Conservation (phyloP, 2,329 filamentous ascomycete species). For the Daldinia eschscholtzii region DNA sequence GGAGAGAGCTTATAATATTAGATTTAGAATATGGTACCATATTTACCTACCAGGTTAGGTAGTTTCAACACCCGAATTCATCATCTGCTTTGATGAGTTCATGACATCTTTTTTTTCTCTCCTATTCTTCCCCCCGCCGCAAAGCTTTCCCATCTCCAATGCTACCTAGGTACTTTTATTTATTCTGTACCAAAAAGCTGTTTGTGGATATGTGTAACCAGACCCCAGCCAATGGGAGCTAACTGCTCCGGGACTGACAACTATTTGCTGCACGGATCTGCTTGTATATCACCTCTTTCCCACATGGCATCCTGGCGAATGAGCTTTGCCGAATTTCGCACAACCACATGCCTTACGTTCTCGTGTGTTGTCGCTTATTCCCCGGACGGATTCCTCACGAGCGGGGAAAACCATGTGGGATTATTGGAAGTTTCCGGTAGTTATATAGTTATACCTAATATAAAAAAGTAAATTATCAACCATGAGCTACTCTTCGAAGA, state of each 20-base stretch:
- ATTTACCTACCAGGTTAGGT: not conserved
- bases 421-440: not conserved
- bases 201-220: conserved; percentile 23
- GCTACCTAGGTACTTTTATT: conserved; percentile 8
- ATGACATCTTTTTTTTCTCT: conserved; percentile 14
- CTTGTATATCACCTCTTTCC: conserved; percentile 26
- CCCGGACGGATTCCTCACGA: conserved; percentile 19
- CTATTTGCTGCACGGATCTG: conserved; percentile 19
- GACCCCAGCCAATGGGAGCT: conserved; percentile 29
- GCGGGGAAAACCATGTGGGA: conserved; percentile 37
- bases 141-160: conserved; percentile 24
- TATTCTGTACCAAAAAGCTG: conserved; percentile 14
- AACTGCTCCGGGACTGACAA: conserved; percentile 13
- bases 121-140: conserved; percentile 11
- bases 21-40: conserved; percentile 19
- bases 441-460: too few relatives aligned
- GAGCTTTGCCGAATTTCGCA: conserved; percentile 29
- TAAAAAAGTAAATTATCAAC: not conserved
- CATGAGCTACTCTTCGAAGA: not conserved
- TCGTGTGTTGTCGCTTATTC: conserved; percentile 33
- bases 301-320: conserved; percentile 31
- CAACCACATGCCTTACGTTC: conserved; percentile 31
- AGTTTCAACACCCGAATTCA: conserved; percentile 22
- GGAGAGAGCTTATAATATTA: not conserved
- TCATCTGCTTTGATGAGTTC: conserved; percentile 8